Conservation (phyloP, 169 alveolate genomes). For the Eimeria necatrix region DNA sequence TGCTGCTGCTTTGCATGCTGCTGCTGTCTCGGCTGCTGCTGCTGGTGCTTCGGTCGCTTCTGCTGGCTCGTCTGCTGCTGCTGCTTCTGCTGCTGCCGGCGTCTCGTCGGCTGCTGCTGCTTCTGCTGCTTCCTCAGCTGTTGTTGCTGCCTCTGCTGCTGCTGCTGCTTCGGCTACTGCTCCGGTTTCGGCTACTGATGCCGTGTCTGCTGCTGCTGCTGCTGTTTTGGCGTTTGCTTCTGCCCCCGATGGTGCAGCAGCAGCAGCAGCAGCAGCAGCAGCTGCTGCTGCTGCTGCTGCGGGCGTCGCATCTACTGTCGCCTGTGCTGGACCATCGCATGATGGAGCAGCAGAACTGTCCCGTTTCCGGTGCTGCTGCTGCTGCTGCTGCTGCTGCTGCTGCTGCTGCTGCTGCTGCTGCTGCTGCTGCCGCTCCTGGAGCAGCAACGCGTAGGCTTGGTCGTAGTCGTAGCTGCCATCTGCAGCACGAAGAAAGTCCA, state of each 20-base stretch:
- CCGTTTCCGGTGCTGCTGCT: background rate
- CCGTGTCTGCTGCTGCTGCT: no score
- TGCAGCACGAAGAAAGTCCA: constrained; percentile 18
- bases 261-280: no score
- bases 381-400: background rate
- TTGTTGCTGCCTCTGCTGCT: background rate
- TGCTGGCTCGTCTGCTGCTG: background rate
- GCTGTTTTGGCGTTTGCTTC: background rate
- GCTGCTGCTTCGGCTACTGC: background rate
- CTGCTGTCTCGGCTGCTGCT: background rate
- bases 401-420: constrained; percentile 18
- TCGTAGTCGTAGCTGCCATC: constrained; percentile 53
- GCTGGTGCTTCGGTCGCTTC: background rate
- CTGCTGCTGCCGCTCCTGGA: constrained; percentile 4
- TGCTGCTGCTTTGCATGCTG: background rate
- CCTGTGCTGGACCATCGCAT: no score
- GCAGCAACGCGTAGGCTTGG: constrained; percentile 6
- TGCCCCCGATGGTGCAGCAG: no score
- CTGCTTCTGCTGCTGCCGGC: background rate
- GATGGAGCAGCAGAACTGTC: no score
- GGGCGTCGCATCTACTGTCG: background rate
- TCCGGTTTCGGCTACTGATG: background rate
- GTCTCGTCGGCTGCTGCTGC: background rate
- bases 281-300: constrained; percentile 17
- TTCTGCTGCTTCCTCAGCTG: background rate